Evolutionary conservation across 305 asterid genomes (phyloP), one percentile per base, ranked within the genome.

Genomic region (Rubia occidens): DNA sequence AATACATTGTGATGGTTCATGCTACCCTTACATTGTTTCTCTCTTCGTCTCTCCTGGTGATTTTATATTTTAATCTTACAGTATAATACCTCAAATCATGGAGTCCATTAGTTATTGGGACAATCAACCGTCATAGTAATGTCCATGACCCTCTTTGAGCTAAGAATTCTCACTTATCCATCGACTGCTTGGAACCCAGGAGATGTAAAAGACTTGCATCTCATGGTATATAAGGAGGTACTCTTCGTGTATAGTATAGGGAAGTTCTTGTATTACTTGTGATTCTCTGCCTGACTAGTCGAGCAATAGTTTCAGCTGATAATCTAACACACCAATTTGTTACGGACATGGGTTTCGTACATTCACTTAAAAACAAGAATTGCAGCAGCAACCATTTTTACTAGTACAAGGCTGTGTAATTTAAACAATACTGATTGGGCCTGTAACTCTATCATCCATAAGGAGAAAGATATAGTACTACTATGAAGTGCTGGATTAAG

Each of bases 11-110:
- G 35, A 29, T 29, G 35, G 47, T 72, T 54, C 63, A 45, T 69
- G 62, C 4, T 58, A 21, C 71, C 45, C 56, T 51, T 15, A 18
- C 59, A 58, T 61, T 68, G 14, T 43, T 35, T 62, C 42, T 69
- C 44, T 53, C 21, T 44, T 24, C 21, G 21, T 24, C 11, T 15
- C 29, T 29, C 15, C 14, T 17, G 18, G 11, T 6, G 44, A 14
- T 8, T n/a, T 4, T 2, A 54, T 17, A 20, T 54, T 18, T 18
- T 54, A 17, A 17, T 21, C 20, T 45, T 49, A 26, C 15, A 1
- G 17, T 17, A 40, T 56, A 8, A 21, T 21, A 56, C 62, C 62
- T 45, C 51, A 45, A 45, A 32, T 39, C 29, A 35, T 15, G 15
- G 67, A 40, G 20, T 10, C 64, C 64, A 2, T 26, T 24, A 66